Evolutionary conservation across 345 rosid genomes (phyloP).

Genomic region (Lumnitzera racemosa): DNA sequence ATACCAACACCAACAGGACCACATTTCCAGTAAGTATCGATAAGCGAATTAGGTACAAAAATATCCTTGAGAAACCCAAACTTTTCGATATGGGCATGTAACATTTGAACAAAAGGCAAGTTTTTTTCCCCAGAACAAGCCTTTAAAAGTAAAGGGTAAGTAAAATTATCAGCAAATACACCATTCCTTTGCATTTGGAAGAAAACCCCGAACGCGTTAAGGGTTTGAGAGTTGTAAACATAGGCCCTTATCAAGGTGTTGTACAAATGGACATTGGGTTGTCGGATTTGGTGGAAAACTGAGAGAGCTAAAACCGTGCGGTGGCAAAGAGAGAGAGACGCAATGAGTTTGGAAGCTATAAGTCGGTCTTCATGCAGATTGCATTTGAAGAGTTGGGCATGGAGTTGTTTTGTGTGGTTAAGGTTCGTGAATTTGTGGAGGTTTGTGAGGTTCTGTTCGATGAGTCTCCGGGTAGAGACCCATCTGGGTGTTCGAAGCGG

Average conservation of each 20-base stretch:
- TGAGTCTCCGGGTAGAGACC: constrained; percentile 56
- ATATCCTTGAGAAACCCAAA: constrained; percentile 60
- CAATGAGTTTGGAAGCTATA: constrained; percentile 61
- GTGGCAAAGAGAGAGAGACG: constrained; percentile 61
- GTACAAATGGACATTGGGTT: constrained; percentile 52
- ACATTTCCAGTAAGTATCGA: constrained; percentile 71
- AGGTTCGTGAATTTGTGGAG: constrained; percentile 68
- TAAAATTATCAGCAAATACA: constrained; percentile 59
- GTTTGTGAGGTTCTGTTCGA: constrained; percentile 59
- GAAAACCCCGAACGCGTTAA: constrained; percentile 53
- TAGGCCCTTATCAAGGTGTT: constrained; percentile 66
- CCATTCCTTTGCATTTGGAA: constrained; percentile 54
- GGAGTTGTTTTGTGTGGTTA: constrained; percentile 53
- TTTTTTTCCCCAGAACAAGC: constrained; percentile 46
- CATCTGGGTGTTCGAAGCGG: constrained; percentile 60
- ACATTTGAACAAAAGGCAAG: constrained; percentile 55
- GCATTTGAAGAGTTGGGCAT: constrained; percentile 60
- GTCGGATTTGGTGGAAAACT: constrained; percentile 52
- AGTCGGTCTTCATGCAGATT: constrained; percentile 48
- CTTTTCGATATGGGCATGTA: constrained; percentile 64
- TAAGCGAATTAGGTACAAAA: constrained; percentile 76
- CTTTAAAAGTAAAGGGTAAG: constrained; percentile 75
- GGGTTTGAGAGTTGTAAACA: constrained; percentile 40
- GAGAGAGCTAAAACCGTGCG: constrained; percentile 41
- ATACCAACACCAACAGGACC: constrained; percentile 47